Percentiles rank a stretch among this genome's conserved stretches.
Conservation (phyloP, 257 asterid species). For the Scutellaria barbata region DNA sequence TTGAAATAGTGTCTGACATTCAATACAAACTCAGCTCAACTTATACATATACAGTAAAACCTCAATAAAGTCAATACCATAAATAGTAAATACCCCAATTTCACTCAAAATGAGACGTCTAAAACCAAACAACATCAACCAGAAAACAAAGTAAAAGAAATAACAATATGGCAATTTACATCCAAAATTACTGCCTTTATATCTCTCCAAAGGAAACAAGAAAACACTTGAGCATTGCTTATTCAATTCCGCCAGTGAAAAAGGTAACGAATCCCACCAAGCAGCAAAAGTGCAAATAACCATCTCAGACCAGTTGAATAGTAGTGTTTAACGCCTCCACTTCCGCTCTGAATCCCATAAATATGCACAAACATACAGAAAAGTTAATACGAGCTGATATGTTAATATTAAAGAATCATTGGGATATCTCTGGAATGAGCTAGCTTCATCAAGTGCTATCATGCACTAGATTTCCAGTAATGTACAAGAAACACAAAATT, state of each 20-base stretch:
- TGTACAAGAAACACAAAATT: neutral
- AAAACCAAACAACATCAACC: too few relatives aligned
- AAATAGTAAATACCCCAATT: neutral
- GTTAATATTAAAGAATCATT: too few relatives aligned
- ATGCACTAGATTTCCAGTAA: neutral
- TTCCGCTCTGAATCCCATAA: conserved; percentile 54
- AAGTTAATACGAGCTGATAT: neutral
- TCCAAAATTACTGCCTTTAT: conserved; percentile 24
- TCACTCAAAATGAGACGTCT: too few relatives aligned
- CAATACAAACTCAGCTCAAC: conserved; percentile 3
- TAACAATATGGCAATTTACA: neutral
- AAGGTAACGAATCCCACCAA: neutral
- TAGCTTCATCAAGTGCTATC: neutral
- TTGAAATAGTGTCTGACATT: neutral
- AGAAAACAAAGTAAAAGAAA: conserved; percentile 4
- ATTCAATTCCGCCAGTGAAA: conserved; percentile 21
- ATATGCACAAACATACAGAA: neutral
- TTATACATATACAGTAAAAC: conserved; percentile 6
- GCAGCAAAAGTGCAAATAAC: neutral
- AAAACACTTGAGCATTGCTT: neutral
- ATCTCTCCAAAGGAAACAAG: conserved; percentile 25
- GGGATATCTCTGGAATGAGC: neutral
- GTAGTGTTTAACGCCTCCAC: conserved; percentile 56
- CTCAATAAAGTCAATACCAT: neutral
- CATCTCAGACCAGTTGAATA: conserved; percentile 15